Evolutionary conservation across 257 asterid species (phyloP), one percentile per base, ranked within the genome.

Genomic region (Avicennia marina): DNA sequence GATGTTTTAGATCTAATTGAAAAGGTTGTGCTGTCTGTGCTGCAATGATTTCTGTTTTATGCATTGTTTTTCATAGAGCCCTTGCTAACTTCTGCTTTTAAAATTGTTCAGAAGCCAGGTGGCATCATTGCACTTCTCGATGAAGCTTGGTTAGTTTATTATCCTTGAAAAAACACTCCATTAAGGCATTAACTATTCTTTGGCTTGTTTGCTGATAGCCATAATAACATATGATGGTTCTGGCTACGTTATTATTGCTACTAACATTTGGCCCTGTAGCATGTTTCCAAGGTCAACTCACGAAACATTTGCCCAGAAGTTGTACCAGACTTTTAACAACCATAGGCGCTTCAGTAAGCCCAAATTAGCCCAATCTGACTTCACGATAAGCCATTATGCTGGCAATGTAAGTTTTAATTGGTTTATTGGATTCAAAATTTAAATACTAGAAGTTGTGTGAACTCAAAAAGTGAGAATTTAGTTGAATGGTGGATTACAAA

Each of bases 271-370:
- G 24, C 71, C 53, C 16, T 78, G 78, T 75, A 93, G 99, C 76
- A 93, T 89, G 97, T 90, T 93, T 70, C 97, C 96, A 41, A 80
- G 96, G 63, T 89, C 99, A 49, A 93, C 97, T 54, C 94, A 93
- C 71, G 97, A 89, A 26, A 86, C 96, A 49, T 93, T 93, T 84
- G 90, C 97, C 32, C 91, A 89, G 69, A 93, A 90, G 86, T 78
- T 93, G 72, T 93, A 93, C 73, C 91, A 82, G 72, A 85, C 95
- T 46, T 93, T 80, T 71, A 82, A 81, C 73, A 79, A 82, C 73
- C 84, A 93, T 59, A 81, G 84, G 61, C 95, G 97, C 66, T 93
- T 93, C 76, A 82, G 82, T 86, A 93, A 93, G 79, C 99, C 99
- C 69, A 89, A 89, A 75, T 71, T 93, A 71, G 72, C 99, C 45